Evolutionary conservation across 2,329 filamentous ascomycete genomes (phyloP).

Genomic region (Fusarium brachygibbosum): DNA sequence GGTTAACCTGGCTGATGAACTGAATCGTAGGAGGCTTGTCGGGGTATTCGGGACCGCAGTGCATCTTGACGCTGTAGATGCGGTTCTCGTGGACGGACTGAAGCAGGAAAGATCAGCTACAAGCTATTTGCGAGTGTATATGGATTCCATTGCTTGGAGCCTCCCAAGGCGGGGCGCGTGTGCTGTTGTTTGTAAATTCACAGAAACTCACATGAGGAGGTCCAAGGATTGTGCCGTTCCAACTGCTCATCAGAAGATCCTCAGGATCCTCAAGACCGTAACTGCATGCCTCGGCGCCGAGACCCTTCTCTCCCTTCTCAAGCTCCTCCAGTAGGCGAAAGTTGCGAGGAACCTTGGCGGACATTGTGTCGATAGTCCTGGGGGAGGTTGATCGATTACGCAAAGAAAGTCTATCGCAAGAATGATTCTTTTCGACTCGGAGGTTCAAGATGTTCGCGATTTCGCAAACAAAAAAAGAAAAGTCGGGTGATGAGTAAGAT

Average conservation of each 20-base stretch:
- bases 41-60: conserved; percentile 91
- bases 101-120: conserved; percentile 22
- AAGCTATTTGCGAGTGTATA: neutral
- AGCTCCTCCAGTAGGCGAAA: conserved; percentile 97
- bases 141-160: neutral
- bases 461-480: conserved; percentile 4
- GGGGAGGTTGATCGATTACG: neutral
- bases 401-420: neutral
- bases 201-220: conserved; percentile 84
- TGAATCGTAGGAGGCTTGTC: conserved; percentile 89
- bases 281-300: conserved; percentile 96
- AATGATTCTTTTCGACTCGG: neutral
- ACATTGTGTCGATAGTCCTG: conserved; percentile 46
- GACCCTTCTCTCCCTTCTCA: conserved; percentile 98
- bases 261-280: conserved; percentile 95
- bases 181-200: neutral
- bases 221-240: conserved; percentile 97
- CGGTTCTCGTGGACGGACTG: conserved; percentile 97
- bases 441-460: neutral
- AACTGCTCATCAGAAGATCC: conserved; percentile 97
- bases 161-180: neutral
- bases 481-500: conserved; percentile 12
- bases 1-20: conserved; percentile 94
- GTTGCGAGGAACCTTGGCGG: conserved; percentile 85
- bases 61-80: conserved; percentile 98